phyloP scores from a whole-genome alignment of 1,139 yeast genomes.

The Pichia sp. region DNA sequence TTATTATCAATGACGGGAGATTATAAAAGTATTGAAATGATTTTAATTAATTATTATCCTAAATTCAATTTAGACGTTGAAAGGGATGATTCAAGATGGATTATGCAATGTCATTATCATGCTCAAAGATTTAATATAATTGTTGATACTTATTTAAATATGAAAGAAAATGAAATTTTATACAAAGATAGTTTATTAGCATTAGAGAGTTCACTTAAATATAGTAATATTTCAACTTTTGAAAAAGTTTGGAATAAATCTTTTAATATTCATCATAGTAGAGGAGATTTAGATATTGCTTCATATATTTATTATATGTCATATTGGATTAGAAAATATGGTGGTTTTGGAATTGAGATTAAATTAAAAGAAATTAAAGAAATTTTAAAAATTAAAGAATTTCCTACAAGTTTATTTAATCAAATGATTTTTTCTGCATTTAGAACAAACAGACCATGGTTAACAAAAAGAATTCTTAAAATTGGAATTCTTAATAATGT shows the following conservation, averaged over 20 bases:
- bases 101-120: slow-evolving; percentile 22
- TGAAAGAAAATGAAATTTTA: slow-evolving; percentile 18
- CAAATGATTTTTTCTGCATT: slow-evolving; percentile 38
- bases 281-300: slow-evolving; percentile 12
- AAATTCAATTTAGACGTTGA: slow-evolving; percentile 27
- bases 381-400: slow-evolving; percentile 3
- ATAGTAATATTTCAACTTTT: slow-evolving; percentile 14
- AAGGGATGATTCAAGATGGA: slow-evolving; percentile 27
- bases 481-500: slow-evolving; percentile 34
- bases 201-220: slow-evolving; percentile 20
- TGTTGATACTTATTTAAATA: slow-evolving; percentile 23
- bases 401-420: slow-evolving; percentile 36
- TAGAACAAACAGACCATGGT: slow-evolving; percentile 34
- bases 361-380: slow-evolving; percentile 16
- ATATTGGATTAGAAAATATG: slow-evolving; percentile 18
- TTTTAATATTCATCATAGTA: slow-evolving; percentile 6
- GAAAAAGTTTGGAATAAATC: slow-evolving; percentile 21
- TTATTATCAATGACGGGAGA: slow-evolving; percentile 32
- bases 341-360: slow-evolving; percentile 14
- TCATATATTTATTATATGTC: slow-evolving; percentile 20
- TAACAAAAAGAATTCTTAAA: slow-evolving; percentile 36
- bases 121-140: slow-evolving; percentile 26
- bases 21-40: slow-evolving; percentile 26
- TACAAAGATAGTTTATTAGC: slow-evolving; percentile 22
- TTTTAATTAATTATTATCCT: slow-evolving; percentile 21